Evolutionary conservation across 2,329 filamentous ascomycete genomes (phyloP).

Genomic region (Thelonectria discophora): DNA sequence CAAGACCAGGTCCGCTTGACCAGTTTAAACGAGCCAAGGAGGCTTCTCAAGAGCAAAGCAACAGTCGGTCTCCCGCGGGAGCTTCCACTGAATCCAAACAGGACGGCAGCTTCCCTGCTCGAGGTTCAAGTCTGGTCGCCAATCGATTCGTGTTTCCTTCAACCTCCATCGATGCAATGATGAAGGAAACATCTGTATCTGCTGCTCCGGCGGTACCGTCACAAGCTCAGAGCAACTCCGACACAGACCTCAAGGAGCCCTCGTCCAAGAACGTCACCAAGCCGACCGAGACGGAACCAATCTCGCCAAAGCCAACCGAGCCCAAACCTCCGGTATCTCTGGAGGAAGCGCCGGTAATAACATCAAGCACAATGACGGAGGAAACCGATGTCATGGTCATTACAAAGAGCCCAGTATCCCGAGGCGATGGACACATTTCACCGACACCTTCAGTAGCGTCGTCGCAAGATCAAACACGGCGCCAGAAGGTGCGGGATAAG

Average conservation of each 20-base stretch:
- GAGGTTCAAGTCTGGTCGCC: conserved; percentile 41
- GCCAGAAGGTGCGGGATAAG: conserved; percentile 51
- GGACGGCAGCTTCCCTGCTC: conserved; percentile 30
- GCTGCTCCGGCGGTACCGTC: conserved; percentile 15
- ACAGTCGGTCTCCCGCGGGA: conserved; percentile 9
- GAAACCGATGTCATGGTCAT: conserved; percentile 33
- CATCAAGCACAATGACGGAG: conserved; percentile 25
- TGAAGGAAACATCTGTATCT: conserved; percentile 29
- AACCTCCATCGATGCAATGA: conserved; percentile 41
- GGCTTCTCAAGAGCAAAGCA: conserved; percentile 26
- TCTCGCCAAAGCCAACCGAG: conserved; percentile 26
- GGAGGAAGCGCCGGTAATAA: conserved; percentile 26
- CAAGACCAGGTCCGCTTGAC: conserved; percentile 32
- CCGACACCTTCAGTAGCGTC: conserved; percentile 34
- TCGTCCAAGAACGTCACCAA: conserved; percentile 36
- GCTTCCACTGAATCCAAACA: conserved; percentile 11
- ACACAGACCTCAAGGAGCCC: conserved; percentile 25
- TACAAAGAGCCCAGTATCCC: conserved; percentile 35
- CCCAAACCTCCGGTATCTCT: conserved; percentile 22
- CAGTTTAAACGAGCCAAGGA: conserved; percentile 37
- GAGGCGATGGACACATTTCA: conserved; percentile 20
- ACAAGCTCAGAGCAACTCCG: conserved; percentile 18
- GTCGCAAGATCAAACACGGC: conserved; percentile 45
- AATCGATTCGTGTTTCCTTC: conserved; percentile 32
- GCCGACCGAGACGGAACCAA: conserved; percentile 29